Evolutionary conservation across 2,329 filamentous ascomycete species (phyloP).

Genomic region (Ophiosphaerella narmari): DNA sequence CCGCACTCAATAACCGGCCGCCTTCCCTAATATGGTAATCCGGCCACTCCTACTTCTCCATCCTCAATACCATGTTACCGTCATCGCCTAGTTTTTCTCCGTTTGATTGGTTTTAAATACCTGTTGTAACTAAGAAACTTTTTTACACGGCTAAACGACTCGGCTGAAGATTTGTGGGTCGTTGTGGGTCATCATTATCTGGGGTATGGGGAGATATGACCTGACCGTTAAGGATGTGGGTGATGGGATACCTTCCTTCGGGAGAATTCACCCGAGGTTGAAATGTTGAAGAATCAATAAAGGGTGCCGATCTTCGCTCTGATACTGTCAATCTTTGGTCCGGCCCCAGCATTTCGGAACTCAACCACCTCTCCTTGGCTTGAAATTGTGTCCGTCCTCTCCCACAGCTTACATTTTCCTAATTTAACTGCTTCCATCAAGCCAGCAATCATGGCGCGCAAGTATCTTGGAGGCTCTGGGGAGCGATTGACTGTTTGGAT

Average conservation of each 20-base stretch:
- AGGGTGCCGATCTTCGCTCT: slow-evolving; percentile 4
- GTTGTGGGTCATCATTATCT: too few relatives aligned
- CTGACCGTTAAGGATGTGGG: background rate
- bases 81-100: too few relatives aligned
- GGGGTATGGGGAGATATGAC: too few relatives aligned
- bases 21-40: too few relatives aligned
- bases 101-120: too few relatives aligned
- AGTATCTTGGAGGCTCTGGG: slow-evolving; percentile 58
- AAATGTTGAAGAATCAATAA: slow-evolving; percentile 11
- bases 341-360: slow-evolving; percentile 2
- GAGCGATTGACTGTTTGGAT: slow-evolving; percentile 59
- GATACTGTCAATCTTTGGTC: slow-evolving; percentile 3
- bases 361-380: background rate
- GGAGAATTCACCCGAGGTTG: slow-evolving; percentile 12
- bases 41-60: too few relatives aligned
- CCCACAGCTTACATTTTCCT: background rate
- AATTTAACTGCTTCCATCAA: background rate
- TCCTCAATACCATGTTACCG: too few relatives aligned
- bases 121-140: too few relatives aligned
- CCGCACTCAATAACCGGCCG: too few relatives aligned
- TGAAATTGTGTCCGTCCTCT: background rate
- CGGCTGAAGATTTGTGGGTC: too few relatives aligned
- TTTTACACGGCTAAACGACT: too few relatives aligned
- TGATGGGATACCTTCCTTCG: slow-evolving; percentile 11
- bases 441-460: slow-evolving; percentile 46